phyloP scores from a whole-genome alignment of 306 rosid genomes.

The Begonia fuchsioides region DNA sequence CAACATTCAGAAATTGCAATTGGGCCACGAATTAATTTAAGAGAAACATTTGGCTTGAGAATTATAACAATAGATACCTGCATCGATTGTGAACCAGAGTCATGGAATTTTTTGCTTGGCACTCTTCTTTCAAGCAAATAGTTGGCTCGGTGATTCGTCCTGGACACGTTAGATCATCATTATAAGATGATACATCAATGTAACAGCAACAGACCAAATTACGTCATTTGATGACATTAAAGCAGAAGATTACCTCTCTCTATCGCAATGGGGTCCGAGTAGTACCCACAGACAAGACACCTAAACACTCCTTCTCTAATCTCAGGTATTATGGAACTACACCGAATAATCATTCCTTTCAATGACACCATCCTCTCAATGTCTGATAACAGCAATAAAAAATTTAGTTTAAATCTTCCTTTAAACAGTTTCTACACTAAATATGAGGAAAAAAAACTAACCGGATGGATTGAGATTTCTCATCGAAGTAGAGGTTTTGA shows the following conservation, averaged over 20 bases:
- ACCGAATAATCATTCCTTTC: conserved; percentile 86
- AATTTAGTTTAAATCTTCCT: conserved; percentile 9
- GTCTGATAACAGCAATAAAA: conserved; percentile 20
- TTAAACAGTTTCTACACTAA: not conserved
- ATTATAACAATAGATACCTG: conserved; percentile 31
- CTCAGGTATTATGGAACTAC: conserved; percentile 84
- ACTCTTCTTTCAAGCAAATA: conserved; percentile 71
- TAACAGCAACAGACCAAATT: conserved; percentile 3
- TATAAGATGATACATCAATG: not conserved
- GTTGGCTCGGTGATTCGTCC: conserved; percentile 73
- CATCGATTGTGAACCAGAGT: conserved; percentile 85
- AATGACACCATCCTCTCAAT: conserved; percentile 91
- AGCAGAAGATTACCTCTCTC: conserved; percentile 53
- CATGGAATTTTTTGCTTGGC: conserved; percentile 88
- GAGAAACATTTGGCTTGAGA: no score
- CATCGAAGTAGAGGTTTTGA: conserved; percentile 64
- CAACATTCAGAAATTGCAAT: no score
- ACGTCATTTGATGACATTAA: not conserved
- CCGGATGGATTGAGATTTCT: conserved; percentile 93
- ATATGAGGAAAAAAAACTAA: conserved; percentile 15
- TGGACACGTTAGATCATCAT: conserved; percentile 12
- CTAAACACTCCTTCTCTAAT: conserved; percentile 92
- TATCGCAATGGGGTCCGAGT: conserved; percentile 59
- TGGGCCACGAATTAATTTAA: no score
- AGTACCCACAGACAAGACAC: conserved; percentile 86